A percentile compares a stretch with the other conserved stretches of the same genome.
phyloP scores from a whole-genome alignment of 768 basidiomycete species.

The Pleurotus citrinopileatus region DNA sequence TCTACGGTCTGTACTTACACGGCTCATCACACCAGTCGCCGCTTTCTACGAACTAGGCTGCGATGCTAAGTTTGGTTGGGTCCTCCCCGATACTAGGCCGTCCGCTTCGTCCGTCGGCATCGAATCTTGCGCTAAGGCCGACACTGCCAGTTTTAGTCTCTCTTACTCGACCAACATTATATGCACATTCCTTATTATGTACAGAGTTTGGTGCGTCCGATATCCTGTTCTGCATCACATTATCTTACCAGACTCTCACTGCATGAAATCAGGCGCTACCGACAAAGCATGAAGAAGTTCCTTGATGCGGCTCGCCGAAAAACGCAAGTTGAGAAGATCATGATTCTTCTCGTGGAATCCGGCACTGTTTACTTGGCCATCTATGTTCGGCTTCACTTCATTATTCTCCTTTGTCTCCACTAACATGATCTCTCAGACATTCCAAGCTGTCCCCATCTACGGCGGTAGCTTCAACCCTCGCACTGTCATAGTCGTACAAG shows the following conservation, averaged over 20 bases:
- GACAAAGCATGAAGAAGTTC: conserved; percentile 21
- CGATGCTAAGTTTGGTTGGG: conserved; percentile 23
- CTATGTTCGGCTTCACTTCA: conserved; percentile 22
- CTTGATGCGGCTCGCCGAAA: conserved; percentile 22
- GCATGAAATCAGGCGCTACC: conserved; percentile 17
- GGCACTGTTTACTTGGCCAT: conserved; percentile 24
- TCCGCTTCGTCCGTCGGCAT: conserved; percentile 24
- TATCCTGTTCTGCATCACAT: too few species aligned
- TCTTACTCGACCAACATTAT: conserved; percentile 28
- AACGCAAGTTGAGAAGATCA: conserved; percentile 25
- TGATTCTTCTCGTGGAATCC: conserved; percentile 26
- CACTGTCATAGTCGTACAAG: conserved; percentile 21
- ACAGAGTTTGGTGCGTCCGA: conserved; percentile 21
- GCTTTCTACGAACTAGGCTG: conserved; percentile 28
- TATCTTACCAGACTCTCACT: neutral
- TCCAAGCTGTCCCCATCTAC: conserved; percentile 28
- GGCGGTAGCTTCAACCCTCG: conserved; percentile 20
- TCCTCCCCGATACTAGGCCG: conserved; percentile 19
- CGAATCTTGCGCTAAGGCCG: conserved; percentile 21
- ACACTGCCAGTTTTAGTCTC: conserved; percentile 26
- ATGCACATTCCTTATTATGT: conserved; percentile 26
- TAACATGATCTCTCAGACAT: conserved; percentile 15
- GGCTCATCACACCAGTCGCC: conserved; percentile 16
- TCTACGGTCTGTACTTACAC: neutral
- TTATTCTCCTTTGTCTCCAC: neutral